Evolutionary conservation across 495 filamentous ascomycete genomes (phyloP).

Genomic region (Niebla homalea): DNA sequence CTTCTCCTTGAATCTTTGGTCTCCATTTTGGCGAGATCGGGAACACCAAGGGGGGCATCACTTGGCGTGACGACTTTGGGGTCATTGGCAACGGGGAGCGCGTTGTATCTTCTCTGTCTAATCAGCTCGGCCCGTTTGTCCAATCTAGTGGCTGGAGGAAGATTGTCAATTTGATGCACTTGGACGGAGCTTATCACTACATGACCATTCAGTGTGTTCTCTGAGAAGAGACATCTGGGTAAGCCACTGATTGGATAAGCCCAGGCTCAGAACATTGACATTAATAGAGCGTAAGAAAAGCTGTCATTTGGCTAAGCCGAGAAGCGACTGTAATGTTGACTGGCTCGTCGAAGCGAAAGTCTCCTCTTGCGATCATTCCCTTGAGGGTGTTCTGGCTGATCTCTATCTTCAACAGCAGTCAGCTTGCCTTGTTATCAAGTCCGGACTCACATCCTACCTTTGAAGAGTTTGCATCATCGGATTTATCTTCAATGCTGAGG

Average conservation of each 20-base stretch:
- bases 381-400: slow-evolving; percentile 9
- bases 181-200: background rate
- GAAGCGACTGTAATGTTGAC: slow-evolving; percentile 2
- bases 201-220: slow-evolving; percentile 8
- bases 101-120: slow-evolving; percentile 5
- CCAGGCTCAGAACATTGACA: slow-evolving; percentile 4
- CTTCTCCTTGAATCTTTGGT: too few species aligned
- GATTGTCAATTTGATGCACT: background rate
- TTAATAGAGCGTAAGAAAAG: slow-evolving; percentile 6
- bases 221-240: slow-evolving; percentile 3
- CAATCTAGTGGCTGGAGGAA: slow-evolving; percentile 4
- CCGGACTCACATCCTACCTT: background rate
- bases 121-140: slow-evolving; percentile 13
- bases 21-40: too few species aligned
- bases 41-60: too few species aligned
- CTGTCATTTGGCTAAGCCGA: slow-evolving; percentile 3
- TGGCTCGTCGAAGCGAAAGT: slow-evolving; percentile 6
- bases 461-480: slow-evolving; percentile 3
- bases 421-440: background rate
- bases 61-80: background rate
- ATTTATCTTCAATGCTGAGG: slow-evolving; percentile 8
- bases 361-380: slow-evolving; percentile 9
- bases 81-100: slow-evolving; percentile 5
- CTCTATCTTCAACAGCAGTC: slow-evolving; percentile 1
- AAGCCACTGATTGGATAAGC: slow-evolving; percentile 11